Evolutionary conservation across 208 protist genomes (phyloP).

Genomic region (Leishmania tropica): DNA sequence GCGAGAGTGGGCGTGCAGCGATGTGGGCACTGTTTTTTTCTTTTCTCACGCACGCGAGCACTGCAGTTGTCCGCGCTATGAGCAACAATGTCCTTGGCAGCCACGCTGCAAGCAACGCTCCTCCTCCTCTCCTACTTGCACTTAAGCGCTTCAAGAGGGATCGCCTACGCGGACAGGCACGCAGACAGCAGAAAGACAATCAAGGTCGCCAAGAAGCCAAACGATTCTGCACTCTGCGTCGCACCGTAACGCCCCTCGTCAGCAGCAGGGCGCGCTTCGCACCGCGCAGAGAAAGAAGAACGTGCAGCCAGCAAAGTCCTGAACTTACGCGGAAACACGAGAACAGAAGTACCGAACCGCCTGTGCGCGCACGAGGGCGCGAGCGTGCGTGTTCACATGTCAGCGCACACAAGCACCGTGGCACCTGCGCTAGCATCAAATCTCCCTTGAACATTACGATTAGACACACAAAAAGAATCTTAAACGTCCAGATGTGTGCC

Average conservation of each 20-base stretch:
- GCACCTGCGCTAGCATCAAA: not conserved
- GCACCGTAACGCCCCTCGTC: not conserved
- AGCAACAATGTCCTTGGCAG: not conserved
- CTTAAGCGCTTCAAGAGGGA: not conserved
- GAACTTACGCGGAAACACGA: not conserved
- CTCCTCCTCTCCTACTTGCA: not conserved
- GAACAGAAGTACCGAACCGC: not conserved
- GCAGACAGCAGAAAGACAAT: conserved; percentile 4
- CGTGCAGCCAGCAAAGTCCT: not conserved
- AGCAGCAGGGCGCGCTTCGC: not conserved
- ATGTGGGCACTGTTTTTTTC: not conserved
- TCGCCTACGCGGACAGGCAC: not conserved
- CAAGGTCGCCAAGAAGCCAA: not conserved
- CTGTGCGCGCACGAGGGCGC: not conserved
- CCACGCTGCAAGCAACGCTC: not conserved
- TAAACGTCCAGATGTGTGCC: not conserved
- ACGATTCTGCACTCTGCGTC: not conserved
- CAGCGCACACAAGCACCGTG: not conserved
- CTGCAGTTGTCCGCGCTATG: not conserved
- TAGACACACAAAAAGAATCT: conserved; percentile 1
- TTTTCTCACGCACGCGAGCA: not conserved
- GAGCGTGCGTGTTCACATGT: not conserved
- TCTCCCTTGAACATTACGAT: not conserved
- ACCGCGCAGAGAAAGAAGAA: not conserved
- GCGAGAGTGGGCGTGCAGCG: not conserved